Evolutionary conservation across 139 green algal species (phyloP), one percentile per base, ranked within the genome.

Genomic region (Picochlorum sp.): DNA sequence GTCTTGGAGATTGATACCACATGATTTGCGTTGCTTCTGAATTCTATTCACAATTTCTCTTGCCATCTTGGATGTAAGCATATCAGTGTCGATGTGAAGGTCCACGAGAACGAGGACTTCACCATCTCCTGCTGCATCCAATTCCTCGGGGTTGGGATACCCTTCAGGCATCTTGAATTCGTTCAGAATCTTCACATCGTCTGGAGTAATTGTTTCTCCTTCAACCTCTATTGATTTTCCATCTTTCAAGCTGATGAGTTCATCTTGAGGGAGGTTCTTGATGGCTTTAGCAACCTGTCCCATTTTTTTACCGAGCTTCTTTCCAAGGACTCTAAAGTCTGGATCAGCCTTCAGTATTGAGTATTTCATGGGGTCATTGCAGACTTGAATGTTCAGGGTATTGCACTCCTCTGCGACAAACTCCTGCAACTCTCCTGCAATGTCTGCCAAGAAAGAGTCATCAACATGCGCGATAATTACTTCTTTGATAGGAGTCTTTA

Each of bases 381-480:
- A 96, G 10, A 74, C 75, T 63, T 81, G 68, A 21, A 98, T 63
- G 11, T 63, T 54, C 8, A 77, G 66, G 65, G 94, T 84, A 74
- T 98, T 98, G 14, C 93, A 70, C 81, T 98, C 93, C 58, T 90
- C 84, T n/a, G 72, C 57, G 31, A 98, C 88, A 65, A 95, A 98
- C 70, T 92, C 81, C 24, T 61, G 58, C 59, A 97, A 80, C 65
- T 87, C 76, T 21, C 88, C 86, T 86, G 77, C 69, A 28, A 98
- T 74, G 70, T 96, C 88, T 18, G 67, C 73, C 26, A 98, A 78
- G 66, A 97, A 94, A 20, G 71, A 69, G 2, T 62, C 23, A 79
- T 96, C 90, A 8, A 80, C 60, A 70, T 96, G 86, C 28, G 96
- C 89, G 21, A 97, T 85, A 2, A 86, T 71, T 8, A 95, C 69